Evolutionary conservation across 305 asterid species (phyloP).

Genomic region (Andrographis paniculata): DNA sequence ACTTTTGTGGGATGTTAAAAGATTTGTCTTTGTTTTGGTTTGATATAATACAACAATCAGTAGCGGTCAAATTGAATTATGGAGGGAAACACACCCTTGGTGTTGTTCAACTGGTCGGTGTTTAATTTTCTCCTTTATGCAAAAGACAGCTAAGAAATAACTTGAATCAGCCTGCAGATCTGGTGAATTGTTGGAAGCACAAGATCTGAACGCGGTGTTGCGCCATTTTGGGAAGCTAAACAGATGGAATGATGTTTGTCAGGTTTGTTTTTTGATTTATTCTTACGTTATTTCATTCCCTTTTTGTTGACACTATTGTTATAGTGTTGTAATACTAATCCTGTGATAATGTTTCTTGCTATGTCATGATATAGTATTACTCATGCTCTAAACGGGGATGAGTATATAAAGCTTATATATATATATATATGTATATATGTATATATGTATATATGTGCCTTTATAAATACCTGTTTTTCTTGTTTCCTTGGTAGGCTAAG

Average conservation of each 20-base stretch:
- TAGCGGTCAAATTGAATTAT: background rate
- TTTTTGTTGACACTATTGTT: slow-evolving; percentile 5
- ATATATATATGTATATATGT: background rate
- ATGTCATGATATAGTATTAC: slow-evolving; percentile 3
- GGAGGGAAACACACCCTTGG: background rate
- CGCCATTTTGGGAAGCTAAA: slow-evolving; percentile 68
- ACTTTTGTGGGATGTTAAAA: background rate
- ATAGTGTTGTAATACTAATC: slow-evolving; percentile 8
- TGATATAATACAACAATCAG: background rate
- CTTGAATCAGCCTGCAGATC: slow-evolving; percentile 44
- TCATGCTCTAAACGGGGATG: slow-evolving; percentile 4
- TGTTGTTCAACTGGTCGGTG: background rate
- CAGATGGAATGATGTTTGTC: slow-evolving; percentile 64
- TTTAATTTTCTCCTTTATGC: slow-evolving; percentile 10
- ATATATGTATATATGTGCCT: slow-evolving; percentile 6
- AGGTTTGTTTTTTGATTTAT: slow-evolving; percentile 42
- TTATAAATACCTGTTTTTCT: slow-evolving; percentile 1
- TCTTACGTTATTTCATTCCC: slow-evolving; percentile 11
- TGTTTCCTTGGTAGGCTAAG: too few species aligned
- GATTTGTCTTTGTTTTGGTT: background rate
- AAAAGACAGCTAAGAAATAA: slow-evolving; percentile 14
- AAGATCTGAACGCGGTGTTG: slow-evolving; percentile 68
- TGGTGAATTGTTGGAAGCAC: slow-evolving; percentile 56
- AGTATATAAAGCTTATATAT: background rate
- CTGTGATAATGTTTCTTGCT: slow-evolving; percentile 8